Base-by-base conservation (phyloP, 768 basidiomycete genomes). In the Mycena metata region DNA sequence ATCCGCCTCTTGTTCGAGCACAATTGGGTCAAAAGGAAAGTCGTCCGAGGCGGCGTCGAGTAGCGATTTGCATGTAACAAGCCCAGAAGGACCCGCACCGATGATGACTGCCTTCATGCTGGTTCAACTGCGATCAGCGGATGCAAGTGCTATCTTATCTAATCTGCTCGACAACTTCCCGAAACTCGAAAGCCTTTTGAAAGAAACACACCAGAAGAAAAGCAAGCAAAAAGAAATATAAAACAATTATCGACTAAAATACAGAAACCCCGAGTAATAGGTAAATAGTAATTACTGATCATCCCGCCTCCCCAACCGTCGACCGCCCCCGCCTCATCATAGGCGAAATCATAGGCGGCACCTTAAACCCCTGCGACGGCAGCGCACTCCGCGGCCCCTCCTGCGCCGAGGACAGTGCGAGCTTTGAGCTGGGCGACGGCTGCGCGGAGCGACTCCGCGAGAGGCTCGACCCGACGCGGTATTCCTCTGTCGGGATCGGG, bases 381-480 rank as follows among this genome's bases (percentile, higher is more conserved):
- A 84, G 80, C 30, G 89, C 88, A 72, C 88, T 90, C 52, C 85
- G 87, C 17, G 89, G 84, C 46, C 77, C 76, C 59, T 86, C 86
- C 41, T 80, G 80, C n/a, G 70, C 56, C 19, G 73, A 70, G 21
- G 77, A 75, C 21, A 74, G 63, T 30, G 77, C 74, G 50, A 82
- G 76, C 72, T 85, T 85, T 58, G 81, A 78, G 45, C 77, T 73
- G 56, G 81, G 80, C 19, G 83, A 78, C 56, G 84, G 83, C 70
- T 88, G 87, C 8, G 85, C 83, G 74, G 86, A 90, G 65, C 85
- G 84, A 68, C 86, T 86, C 64, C 91, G 85, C 19, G 88, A 90
- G 33, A 93, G 80, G 76, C 85, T 86, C 13, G 83, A 82, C 36
- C 81, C 83, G 10, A 89, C 82, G 69, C 82, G 82, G 66, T 82